These are phyloP conservation scores for Plasmodium billcollinsi DNA, from an alignment of 169 alveolate species.

Conservation along the genomic window DNA sequence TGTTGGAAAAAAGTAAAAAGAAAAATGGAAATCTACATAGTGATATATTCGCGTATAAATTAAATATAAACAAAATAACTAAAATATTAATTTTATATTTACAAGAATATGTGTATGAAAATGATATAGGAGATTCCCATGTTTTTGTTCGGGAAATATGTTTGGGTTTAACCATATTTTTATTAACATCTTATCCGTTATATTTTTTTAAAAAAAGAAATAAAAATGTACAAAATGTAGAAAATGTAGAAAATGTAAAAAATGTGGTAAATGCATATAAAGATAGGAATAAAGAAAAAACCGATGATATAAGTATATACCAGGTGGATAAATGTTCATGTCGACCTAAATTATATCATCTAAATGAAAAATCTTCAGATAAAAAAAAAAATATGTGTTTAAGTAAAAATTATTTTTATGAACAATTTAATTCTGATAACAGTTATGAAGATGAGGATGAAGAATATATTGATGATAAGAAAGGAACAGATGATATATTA, in stretches of 20 bases:
- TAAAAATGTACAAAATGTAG: neutral
- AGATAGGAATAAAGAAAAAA: too few species aligned
- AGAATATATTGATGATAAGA: slow-evolving; percentile 1
- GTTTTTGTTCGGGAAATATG: slow-evolving; percentile 63
- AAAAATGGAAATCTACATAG: slow-evolving; percentile 10
- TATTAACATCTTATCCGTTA: slow-evolving; percentile 59
- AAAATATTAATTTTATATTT: slow-evolving; percentile 46
- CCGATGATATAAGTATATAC: too few species aligned
- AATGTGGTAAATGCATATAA: too few species aligned
- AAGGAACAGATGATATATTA: neutral
- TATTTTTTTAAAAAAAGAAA: slow-evolving; percentile 38
- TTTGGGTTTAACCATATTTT: slow-evolving; percentile 40
- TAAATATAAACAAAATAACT: slow-evolving; percentile 52
- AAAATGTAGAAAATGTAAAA: neutral
- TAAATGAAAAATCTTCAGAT: too few species aligned
- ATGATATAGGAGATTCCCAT: slow-evolving; percentile 73
- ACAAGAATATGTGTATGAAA: slow-evolving; percentile 71
- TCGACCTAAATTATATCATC: too few species aligned
- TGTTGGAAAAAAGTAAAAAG: slow-evolving; percentile 37
- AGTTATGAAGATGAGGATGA: slow-evolving; percentile 33
- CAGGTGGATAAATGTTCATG: too few species aligned
- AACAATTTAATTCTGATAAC: slow-evolving; percentile 26
- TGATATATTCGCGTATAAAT: neutral
- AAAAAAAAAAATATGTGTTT: neutral
- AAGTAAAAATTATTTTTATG: slow-evolving; percentile 34